Evolutionary conservation across 2,329 filamentous ascomycete species (phyloP), one percentile per base, ranked within the genome.

Genomic region (Diplocarpon rosae): DNA sequence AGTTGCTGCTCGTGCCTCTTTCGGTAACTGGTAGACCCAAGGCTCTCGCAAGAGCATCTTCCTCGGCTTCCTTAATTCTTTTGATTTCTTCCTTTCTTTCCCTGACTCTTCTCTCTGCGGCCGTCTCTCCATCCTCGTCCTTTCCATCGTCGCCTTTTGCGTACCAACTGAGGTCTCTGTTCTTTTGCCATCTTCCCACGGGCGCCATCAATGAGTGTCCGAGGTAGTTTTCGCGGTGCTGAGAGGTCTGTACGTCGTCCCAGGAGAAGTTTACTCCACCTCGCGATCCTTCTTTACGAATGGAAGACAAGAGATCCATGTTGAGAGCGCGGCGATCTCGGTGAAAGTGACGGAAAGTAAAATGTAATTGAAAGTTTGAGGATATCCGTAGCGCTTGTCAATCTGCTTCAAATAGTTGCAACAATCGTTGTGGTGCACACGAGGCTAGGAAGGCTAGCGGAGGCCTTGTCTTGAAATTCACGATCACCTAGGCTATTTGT

Each of bases 181-280:
- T 72, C 58, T 83, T 78, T 57, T 84, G 79, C 82, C 82, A 86
- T 44, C 82, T 77, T 5, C 82, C 82, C 2, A 85, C 82, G 1
- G 81, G 78, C 6, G 82, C 82, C 77, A 83, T 85, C 39, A 86
- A 63, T 14, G 78, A 83, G 63, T 85, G 82, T 42, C 82, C 82
- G 8, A 86, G 75, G 62, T 83, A 82, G 58, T 81, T 95, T 65
- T 98, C 89, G 64, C 92, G 88, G 60, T 95, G 89, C 16, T 75
- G 69, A n/a, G 88, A 93, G 53, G 72, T 79, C 62, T 90, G 83
- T 60, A 98, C 90, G 56, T 95, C 88, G 53, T 90, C 85, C 92
- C 92, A 96, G 67, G 82, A 89, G 70, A 98, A 98, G 65, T 95
- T 88, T 65, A 84, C 84, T 61, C 92, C 92, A 59, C 92, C 92